Evolutionary conservation across 192 early-diverging fungal genomes (phyloP).

Genomic region (Podila epigama): DNA sequence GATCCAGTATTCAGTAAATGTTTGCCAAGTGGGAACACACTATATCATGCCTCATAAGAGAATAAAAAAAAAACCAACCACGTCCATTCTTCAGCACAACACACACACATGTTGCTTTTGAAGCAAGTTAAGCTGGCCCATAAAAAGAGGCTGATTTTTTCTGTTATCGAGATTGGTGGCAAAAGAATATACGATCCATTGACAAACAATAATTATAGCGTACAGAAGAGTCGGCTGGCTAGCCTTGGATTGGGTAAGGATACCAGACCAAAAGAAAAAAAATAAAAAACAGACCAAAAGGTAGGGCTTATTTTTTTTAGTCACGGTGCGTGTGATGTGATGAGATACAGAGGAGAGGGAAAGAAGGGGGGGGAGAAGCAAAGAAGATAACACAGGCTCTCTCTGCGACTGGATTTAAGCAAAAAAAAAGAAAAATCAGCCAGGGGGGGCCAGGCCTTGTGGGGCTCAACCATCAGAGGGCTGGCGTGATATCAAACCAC

Average conservation of each 20-base stretch:
- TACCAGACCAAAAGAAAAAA: not conserved
- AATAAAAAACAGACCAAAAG: not conserved
- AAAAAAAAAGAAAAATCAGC: not conserved
- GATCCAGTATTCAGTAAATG: too few species aligned
- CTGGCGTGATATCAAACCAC: not conserved
- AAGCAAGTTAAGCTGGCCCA: too few species aligned
- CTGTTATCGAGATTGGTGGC: too few species aligned
- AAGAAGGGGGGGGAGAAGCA: not conserved
- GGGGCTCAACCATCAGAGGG: not conserved
- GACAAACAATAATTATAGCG: too few species aligned
- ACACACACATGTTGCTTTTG: too few species aligned
- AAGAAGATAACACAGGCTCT: not conserved
- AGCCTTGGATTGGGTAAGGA: not conserved
- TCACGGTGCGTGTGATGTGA: not conserved
- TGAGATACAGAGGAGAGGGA: not conserved
- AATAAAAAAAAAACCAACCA: too few species aligned
- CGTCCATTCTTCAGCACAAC: too few species aligned
- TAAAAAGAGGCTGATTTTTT: too few species aligned
- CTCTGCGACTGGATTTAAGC: not conserved
- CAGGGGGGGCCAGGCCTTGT: constrained; percentile 1
- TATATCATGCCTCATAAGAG: too few species aligned
- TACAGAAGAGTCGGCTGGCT: too few species aligned
- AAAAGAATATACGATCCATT: too few species aligned
- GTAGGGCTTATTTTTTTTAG: not conserved
- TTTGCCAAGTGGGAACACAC: too few species aligned